Evolutionary conservation across 129 eudicot species (phyloP).

Genomic region (Artemisia argyi): DNA sequence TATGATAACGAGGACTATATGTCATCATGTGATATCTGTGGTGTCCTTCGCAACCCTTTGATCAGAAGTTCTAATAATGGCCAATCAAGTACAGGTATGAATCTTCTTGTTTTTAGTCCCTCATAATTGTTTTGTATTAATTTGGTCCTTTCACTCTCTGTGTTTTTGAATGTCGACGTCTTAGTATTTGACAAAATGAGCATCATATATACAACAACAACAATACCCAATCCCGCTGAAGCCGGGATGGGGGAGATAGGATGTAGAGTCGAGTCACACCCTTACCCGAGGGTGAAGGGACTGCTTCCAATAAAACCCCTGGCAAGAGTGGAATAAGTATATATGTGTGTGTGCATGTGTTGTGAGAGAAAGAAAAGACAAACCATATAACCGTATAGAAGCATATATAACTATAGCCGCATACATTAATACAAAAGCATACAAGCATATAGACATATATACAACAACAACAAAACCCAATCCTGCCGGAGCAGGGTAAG

Average conservation of each 20-base stretch:
- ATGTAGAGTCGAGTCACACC: no score
- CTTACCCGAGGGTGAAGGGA: no score
- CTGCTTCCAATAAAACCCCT: no score
- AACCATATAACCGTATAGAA: no score
- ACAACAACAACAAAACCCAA: no score
- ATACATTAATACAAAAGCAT: not conserved
- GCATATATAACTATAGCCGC: no score
- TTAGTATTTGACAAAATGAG: not conserved
- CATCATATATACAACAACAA: not conserved
- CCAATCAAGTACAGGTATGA: conserved; percentile 46
- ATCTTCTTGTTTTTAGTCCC: not conserved
- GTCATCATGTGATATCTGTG: conserved; percentile 94
- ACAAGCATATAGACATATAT: no score
- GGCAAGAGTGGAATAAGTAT: not conserved
- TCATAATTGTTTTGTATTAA: not conserved
- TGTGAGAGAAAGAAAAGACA: no score
- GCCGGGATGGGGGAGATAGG: no score
- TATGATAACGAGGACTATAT: conserved; percentile 80
- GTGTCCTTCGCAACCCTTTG: conserved; percentile 84
- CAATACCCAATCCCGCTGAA: no score
- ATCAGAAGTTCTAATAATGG: conserved; percentile 42
- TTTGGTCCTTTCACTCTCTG: conserved; percentile 4
- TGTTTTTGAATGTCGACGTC: no score
- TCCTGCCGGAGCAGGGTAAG: no score
- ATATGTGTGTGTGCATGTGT: not conserved